Conservation (phyloP, 345 rosid species). For the Bruguiera sexangula region DNA sequence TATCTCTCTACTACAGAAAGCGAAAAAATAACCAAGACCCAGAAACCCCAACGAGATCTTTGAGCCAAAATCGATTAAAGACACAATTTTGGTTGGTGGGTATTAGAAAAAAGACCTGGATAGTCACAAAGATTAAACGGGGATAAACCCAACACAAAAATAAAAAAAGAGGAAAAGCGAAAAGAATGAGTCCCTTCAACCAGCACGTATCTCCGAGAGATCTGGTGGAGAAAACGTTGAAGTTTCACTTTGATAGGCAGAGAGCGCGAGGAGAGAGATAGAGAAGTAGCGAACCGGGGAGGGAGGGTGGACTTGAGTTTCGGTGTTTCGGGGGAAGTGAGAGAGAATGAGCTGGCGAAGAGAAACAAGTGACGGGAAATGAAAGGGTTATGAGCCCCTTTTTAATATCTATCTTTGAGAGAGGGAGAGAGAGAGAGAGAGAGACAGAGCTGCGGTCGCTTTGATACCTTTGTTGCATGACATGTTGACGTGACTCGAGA, state of each 20-base stretch:
- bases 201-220: slow-evolving; percentile 57
- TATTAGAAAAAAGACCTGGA: slow-evolving; percentile 35
- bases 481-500: slow-evolving; percentile 36
- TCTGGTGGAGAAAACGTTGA: slow-evolving; percentile 49
- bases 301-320: neutral
- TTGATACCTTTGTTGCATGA: slow-evolving; percentile 47
- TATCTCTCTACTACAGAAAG: neutral
- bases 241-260: slow-evolving; percentile 20
- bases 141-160: neutral
- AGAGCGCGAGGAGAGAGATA: slow-evolving; percentile 14
- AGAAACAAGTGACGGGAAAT: slow-evolving; percentile 29
- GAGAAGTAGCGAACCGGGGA: neutral
- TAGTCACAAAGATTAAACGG: slow-evolving; percentile 4
- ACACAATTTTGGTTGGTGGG: slow-evolving; percentile 34
- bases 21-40: slow-evolving; percentile 4
- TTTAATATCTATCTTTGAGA: neutral
- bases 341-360: slow-evolving; percentile 54
- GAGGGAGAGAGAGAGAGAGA: too few relatives aligned
- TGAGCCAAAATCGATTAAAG: slow-evolving; percentile 16
- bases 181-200: slow-evolving; percentile 18
- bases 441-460: neutral
- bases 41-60: slow-evolving; percentile 19
- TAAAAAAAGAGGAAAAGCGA: slow-evolving; percentile 11
- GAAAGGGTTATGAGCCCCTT: neutral
- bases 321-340: neutral